Evolutionary conservation across 306 rosid genomes (phyloP).

Genomic region (Echinosophora koreensis): DNA sequence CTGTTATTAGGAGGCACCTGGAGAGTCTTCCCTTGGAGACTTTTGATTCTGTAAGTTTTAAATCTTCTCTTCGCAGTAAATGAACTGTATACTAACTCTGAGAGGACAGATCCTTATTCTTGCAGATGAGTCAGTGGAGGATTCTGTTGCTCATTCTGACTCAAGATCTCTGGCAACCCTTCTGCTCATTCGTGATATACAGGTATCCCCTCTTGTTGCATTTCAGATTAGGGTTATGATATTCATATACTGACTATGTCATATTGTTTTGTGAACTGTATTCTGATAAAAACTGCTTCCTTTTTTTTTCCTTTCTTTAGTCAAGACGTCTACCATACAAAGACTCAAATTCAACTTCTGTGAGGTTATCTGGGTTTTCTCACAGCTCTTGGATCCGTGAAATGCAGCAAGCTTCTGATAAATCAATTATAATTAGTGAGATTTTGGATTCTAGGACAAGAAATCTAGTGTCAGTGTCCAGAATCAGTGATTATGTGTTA

Average conservation of each 20-base stretch:
- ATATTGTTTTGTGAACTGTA: slow-evolving; percentile 31
- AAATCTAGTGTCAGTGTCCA: slow-evolving; percentile 96
- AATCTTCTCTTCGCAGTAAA: slow-evolving; percentile 33
- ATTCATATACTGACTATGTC: slow-evolving; percentile 31
- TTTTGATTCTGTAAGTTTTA: slow-evolving; percentile 88
- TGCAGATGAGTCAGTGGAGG: slow-evolving; percentile 97
- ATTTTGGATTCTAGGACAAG: slow-evolving; percentile 97
- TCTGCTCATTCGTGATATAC: slow-evolving; percentile 97
- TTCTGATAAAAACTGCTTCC: slow-evolving; percentile 36
- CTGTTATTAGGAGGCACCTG: slow-evolving; percentile 92
- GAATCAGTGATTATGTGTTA: slow-evolving; percentile 94
- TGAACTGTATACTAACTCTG: slow-evolving; percentile 69
- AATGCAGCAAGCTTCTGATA: slow-evolving; percentile 98
- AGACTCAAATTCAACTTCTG: slow-evolving; percentile 70
- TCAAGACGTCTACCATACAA: slow-evolving; percentile 89
- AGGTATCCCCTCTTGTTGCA: slow-evolving; percentile 62
- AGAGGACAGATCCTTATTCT: slow-evolving; percentile 91
- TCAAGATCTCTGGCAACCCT: slow-evolving; percentile 97
- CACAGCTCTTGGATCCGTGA: slow-evolving; percentile 96
- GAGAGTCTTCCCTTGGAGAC: slow-evolving; percentile 95
- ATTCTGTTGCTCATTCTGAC: slow-evolving; percentile 95
- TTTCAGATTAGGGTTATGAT: slow-evolving; percentile 12
- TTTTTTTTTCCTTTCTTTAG: slow-evolving; percentile 53
- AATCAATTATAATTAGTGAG: slow-evolving; percentile 94
- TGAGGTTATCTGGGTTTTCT: slow-evolving; percentile 80